Base-by-base conservation (phyloP, 2,329 filamentous ascomycete genomes). In the Grosmannia penicillata region DNA sequence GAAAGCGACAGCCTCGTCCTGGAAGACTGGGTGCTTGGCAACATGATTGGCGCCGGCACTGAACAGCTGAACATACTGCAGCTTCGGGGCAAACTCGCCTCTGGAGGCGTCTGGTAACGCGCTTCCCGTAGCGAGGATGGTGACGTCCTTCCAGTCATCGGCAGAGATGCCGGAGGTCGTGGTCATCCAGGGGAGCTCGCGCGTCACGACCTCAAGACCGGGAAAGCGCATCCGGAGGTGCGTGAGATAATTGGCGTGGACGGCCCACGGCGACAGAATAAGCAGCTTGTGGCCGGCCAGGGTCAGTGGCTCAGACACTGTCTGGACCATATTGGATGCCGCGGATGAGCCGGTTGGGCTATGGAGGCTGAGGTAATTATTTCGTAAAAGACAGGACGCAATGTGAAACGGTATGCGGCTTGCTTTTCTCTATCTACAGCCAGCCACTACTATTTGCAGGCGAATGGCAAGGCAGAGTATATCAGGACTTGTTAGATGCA, bases 21-120 rank as follows among this genome's bases (percentile, higher is more conserved):
- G 58, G 42, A 68, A 73, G 0, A 73, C 40, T 1, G 63, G 62
- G 13, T 61, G 51, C 2, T 62, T 49, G 8, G 65, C 36, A 8
- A 73, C 49, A 38, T 63, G 60, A 37, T 75, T 70, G 2, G 64
- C 64, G 6, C 71, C 71, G 2, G 71, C 71, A 38, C 63, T 70
- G 17, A 61, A 56, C 6, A 75, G 58, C 52, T 74, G 70, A 15
- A 74, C 61, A 35, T 67, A 65, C 47, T 66, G 56, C 43, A 75
- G 50, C 21, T 61, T 64, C 2, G 65, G 63, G 13, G 28, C 22
- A 28, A 36, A 26, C 26, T 36, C 2, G 60, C 67, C n/a, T 58
- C 49, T 9, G 62, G 59, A 3, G 29, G 26, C 6, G 49, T 48
- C 1, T 53, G 51, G 70, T 21, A 73, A 50, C 6, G 37, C 31